phyloP scores from a whole-genome alignment of 2,329 filamentous ascomycete species.

The Ophiocordyceps camponoti-rufipedis region DNA sequence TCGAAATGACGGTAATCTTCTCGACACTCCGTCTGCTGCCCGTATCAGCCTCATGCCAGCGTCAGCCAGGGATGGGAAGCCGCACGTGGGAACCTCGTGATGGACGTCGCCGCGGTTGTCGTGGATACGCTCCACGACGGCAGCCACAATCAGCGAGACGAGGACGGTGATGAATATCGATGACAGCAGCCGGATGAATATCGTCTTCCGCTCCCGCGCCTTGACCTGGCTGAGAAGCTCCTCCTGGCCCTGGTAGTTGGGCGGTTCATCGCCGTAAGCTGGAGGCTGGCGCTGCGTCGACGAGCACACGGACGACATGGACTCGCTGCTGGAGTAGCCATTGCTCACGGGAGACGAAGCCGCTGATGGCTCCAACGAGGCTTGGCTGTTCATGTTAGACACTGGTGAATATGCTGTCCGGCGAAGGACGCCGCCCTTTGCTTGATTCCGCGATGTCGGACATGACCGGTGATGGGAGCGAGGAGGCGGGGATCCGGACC shows the following conservation, averaged over 20 bases:
- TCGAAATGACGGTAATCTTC: constrained; percentile 2
- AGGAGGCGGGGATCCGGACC: neutral
- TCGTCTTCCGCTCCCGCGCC: constrained; percentile 3
- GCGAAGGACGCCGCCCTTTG: neutral
- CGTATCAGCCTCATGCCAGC: neutral
- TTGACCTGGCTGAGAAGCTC: constrained; percentile 2
- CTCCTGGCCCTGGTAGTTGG: constrained; percentile 5
- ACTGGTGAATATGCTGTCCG: neutral
- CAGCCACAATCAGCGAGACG: constrained; percentile 8
- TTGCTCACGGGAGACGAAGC: neutral
- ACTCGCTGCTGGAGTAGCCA: constrained; percentile 1
- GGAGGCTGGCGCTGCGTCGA: constrained; percentile 4
- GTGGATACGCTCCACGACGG: constrained; percentile 7
- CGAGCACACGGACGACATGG: constrained; percentile 3
- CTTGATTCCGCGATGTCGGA: neutral
- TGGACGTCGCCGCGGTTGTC: constrained; percentile 1
- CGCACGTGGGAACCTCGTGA: neutral
- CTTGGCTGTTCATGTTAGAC: constrained; percentile 4
- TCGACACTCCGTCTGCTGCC: constrained; percentile 1
- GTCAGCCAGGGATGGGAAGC: neutral
- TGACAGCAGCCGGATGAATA: constrained; percentile 6
- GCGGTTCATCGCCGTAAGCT: constrained; percentile 6
- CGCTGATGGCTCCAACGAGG: constrained; percentile 2
- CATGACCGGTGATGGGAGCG: neutral
- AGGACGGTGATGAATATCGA: constrained; percentile 8